A percentile compares a stretch with the other conserved stretches of the same genome.
These are phyloP conservation scores for Apostasia shenzhenica DNA, from an alignment of 106 monocot genomes.

Conservation along the genomic window DNA sequence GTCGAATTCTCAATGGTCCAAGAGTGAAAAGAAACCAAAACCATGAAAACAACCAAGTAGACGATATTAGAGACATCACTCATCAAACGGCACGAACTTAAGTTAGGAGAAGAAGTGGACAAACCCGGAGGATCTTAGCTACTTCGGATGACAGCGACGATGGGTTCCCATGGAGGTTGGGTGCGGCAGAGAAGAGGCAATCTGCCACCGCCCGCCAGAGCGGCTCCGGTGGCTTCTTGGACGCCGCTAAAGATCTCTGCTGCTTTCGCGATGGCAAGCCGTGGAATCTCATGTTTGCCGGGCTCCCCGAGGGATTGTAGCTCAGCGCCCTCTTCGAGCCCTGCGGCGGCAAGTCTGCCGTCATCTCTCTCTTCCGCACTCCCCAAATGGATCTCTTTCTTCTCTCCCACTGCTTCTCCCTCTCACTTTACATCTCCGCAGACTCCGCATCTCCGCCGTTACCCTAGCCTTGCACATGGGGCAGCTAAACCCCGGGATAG, in stretches of 20 bases:
- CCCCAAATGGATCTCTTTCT: background rate
- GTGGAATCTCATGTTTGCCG: conserved; percentile 22
- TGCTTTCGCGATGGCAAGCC: conserved; percentile 15
- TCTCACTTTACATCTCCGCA: no score
- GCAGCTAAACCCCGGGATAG: no score
- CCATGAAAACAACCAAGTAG: no score
- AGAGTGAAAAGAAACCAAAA: no score
- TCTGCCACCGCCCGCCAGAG: conserved; percentile 55
- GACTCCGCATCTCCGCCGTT: no score
- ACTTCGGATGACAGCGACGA: conserved; percentile 23
- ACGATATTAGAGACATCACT: no score
- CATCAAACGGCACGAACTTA: background rate
- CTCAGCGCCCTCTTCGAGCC: conserved; percentile 19
- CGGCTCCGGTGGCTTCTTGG: conserved; percentile 56
- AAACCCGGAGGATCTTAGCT: conserved; percentile 43
- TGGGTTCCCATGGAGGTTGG: conserved; percentile 31
- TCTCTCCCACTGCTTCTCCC: background rate
- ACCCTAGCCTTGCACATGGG: no score
- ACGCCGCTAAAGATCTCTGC: conserved; percentile 11
- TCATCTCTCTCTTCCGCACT: conserved; percentile 11
- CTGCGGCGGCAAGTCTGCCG: conserved; percentile 20
- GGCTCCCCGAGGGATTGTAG: conserved; percentile 32
- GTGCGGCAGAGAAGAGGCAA: conserved; percentile 35
- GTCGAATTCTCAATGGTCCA: no score
- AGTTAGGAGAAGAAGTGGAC: background rate